phyloP scores from a whole-genome alignment of 1,284 basidiomycete genomes.

The Ceratobasidium sp. region DNA sequence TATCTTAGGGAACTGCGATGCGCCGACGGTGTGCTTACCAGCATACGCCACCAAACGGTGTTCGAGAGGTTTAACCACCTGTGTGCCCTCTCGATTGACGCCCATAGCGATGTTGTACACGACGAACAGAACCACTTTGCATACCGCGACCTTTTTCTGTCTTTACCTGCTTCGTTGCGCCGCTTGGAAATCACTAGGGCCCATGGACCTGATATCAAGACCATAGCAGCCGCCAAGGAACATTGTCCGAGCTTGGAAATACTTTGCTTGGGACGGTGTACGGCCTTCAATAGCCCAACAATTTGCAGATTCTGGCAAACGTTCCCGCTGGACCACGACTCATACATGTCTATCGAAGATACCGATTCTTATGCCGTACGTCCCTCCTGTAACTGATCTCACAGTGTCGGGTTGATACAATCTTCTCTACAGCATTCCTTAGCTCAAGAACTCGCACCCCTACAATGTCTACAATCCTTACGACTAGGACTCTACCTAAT shows the following conservation, averaged over 20 bases:
- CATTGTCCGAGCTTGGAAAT: conserved; percentile 21
- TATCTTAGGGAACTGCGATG: conserved; percentile 19
- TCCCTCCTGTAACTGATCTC: background rate
- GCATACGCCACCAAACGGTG: background rate
- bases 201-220: conserved; percentile 32
- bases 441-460: conserved; percentile 27
- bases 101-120: conserved; percentile 13
- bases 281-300: conserved; percentile 7
- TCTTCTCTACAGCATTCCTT: conserved; percentile 15
- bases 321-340: conserved; percentile 43
- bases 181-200: conserved; percentile 19
- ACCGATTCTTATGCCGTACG: conserved; percentile 32
- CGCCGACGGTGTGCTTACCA: background rate
- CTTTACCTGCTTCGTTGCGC: conserved; percentile 29
- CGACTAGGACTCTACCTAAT: conserved; percentile 32
- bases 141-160: conserved; percentile 29
- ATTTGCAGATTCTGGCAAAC: conserved; percentile 26
- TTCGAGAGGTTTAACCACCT: conserved; percentile 8
- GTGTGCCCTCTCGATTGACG: conserved; percentile 27
- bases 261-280: conserved; percentile 27
- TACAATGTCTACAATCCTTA: conserved; percentile 9
- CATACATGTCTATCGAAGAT: conserved; percentile 40
- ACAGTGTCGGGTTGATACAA: background rate
- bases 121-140: conserved; percentile 9
- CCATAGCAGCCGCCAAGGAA: conserved; percentile 23